Base-by-base conservation (phyloP, 2,329 filamentous ascomycete genomes). In the Hymenoscyphus occultus region DNA sequence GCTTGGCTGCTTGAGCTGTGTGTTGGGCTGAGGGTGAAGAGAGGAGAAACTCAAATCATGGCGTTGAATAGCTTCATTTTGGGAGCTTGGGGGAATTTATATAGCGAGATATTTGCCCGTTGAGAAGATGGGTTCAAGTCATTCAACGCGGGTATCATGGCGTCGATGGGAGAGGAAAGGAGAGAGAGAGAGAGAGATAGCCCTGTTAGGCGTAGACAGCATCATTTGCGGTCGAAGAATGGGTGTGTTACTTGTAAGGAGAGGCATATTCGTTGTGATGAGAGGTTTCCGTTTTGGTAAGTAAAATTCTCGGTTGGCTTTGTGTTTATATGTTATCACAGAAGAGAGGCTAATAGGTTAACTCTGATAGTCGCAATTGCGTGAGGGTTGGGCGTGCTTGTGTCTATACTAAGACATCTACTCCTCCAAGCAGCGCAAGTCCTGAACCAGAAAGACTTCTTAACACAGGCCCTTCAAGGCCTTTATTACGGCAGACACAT, bases 211-310 rank as follows among this genome's bases (percentile, higher is more conserved):
- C 63, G 64, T 42, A 62, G 67, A 40, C 58, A 64, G 62, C 66
- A 64, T 39, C 66, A 70, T 60, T 35, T 39, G 39, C 60, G 67
- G 48, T 69, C 69, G 2, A 68, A 54, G 40, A 68, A 68, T 39
- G 69, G 69, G 28, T 70, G 69, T 35, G 12, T 13, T 19, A 70
- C 69, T 1, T 69, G 67, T 59, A 70, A 68, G 54, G 61, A 65
- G 54, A 64, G 69, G 5, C 69, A 69, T 61, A 65, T 70, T 35
- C 64, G 66, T 6, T 70, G 67, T 58, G 69, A 70, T 35, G 67
- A 70, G 39, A 39, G 65, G 14, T 58, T 60, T 45, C 69, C 69
- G 14, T 68, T 63, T 39, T 70, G 67, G 67, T 70, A 60, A 48
- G 65, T 56, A 14, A 51, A 22, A 13, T 31, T 6, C 14, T 19